Evolutionary conservation across 2,329 filamentous ascomycete genomes (phyloP).

Genomic region (Fusarium torreyae): DNA sequence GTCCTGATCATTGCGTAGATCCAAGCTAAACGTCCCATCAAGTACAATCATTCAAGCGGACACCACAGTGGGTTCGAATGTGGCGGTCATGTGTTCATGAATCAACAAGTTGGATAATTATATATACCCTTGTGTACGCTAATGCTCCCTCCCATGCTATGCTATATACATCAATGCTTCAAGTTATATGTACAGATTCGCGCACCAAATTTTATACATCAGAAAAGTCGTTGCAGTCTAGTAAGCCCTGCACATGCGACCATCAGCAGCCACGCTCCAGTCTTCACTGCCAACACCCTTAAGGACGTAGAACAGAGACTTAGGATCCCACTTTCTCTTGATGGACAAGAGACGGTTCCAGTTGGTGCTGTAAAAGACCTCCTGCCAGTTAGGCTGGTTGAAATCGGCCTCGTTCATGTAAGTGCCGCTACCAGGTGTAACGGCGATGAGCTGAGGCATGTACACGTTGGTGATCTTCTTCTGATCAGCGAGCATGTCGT

Average conservation of each 20-base stretch:
- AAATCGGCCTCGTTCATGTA: conserved; percentile 70
- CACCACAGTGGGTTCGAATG: too few relatives aligned
- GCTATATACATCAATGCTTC: neutral
- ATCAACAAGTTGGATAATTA: neutral
- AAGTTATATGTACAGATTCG: neutral
- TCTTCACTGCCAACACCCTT: conserved; percentile 67
- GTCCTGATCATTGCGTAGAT: neutral
- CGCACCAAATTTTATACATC: conserved; percentile 1
- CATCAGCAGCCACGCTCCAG: conserved; percentile 54
- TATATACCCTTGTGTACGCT: neutral
- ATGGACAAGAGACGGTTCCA: conserved; percentile 60
- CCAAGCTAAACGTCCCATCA: too few relatives aligned
- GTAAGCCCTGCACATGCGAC: conserved; percentile 48
- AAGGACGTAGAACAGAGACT: conserved; percentile 62
- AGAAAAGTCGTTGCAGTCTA: neutral
- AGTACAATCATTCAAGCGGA: too few relatives aligned
- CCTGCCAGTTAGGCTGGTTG: conserved; percentile 60
- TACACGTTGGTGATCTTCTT: conserved; percentile 51
- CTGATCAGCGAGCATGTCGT: conserved; percentile 52
- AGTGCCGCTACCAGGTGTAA: conserved; percentile 60
- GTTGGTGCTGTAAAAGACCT: conserved; percentile 63
- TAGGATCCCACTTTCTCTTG: conserved; percentile 67
- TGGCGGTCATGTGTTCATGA: neutral
- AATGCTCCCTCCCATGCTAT: neutral
- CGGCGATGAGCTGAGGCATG: conserved; percentile 49